Conservation (phyloP, 2,329 filamentous ascomycete genomes). For the Aspergillus sp. region DNA sequence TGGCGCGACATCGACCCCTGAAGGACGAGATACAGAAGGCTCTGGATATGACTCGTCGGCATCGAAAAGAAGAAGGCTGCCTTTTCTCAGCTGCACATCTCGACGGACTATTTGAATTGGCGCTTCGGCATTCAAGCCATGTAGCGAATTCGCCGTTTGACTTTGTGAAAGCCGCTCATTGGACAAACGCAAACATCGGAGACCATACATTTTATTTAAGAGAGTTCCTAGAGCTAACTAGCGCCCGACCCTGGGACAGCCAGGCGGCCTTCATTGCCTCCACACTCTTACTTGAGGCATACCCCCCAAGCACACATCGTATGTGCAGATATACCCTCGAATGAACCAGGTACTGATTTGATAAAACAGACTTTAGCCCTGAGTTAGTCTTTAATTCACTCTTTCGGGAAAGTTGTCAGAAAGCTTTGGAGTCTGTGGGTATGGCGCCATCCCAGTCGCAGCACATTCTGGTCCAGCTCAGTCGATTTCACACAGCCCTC, state of each 20-base stretch:
- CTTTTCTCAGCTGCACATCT: slow-evolving; percentile 10
- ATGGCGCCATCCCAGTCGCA: no score
- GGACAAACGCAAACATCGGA: no score
- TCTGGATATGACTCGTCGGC: slow-evolving; percentile 7
- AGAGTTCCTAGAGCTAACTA: neutral
- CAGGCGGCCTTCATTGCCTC: slow-evolving; percentile 11
- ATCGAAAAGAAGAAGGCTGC: slow-evolving; percentile 6
- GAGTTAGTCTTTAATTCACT: no score
- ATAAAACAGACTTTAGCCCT: no score
- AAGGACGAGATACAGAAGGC: slow-evolving; percentile 14
- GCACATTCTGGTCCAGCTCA: no score
- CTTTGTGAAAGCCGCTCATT: neutral
- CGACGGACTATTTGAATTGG: slow-evolving; percentile 5
- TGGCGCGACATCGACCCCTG: slow-evolving; percentile 9
- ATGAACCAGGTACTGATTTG: no score
- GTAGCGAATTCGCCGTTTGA: slow-evolving; percentile 1
- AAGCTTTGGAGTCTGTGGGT: no score
- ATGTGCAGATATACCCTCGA: no score
- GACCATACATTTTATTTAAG: neutral
- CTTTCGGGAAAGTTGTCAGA: no score
- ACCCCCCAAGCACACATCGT: slow-evolving; percentile 2
- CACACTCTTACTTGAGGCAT: slow-evolving; percentile 5
- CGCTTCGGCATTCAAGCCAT: slow-evolving; percentile 2
- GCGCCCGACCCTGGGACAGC: neutral
- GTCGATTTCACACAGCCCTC: no score